Conservation (phyloP, 495 filamentous ascomycete species). For the Tuber calosporum region DNA sequence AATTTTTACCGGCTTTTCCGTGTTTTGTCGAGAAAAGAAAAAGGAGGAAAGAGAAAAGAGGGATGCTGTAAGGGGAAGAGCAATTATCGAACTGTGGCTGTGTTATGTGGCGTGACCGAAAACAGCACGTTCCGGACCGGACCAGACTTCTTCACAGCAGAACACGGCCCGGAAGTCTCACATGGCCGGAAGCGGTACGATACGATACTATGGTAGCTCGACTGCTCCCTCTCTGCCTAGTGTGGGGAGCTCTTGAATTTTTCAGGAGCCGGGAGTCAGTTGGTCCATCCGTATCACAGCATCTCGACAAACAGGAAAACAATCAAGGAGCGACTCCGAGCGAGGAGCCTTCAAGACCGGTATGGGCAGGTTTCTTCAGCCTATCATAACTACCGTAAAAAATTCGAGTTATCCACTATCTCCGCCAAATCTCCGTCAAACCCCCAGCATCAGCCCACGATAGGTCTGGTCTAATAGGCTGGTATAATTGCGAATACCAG, state of each 20-base stretch:
- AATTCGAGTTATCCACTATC: no score
- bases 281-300: neutral
- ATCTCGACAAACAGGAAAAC: neutral
- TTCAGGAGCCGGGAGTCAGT: neutral
- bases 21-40: neutral
- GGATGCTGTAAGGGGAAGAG: constrained; percentile 37
- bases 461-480: no score
- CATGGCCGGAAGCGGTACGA: neutral
- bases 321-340: neutral
- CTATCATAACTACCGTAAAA: no score
- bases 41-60: constrained; percentile 40
- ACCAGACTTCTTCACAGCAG: neutral
- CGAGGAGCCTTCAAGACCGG: neutral
- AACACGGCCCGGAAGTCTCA: neutral
- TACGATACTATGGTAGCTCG: no score
- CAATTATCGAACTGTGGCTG: constrained; percentile 19
- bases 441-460: no score
- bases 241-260: neutral
- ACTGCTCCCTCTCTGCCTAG: neutral
- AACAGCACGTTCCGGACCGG: neutral
- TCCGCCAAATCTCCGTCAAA: no score
- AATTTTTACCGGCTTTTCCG: neutral
- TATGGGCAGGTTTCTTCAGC: neutral
- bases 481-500: no score
- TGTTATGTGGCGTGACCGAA: constrained; percentile 20